A percentile compares a stretch with the other conserved stretches of the same genome.
Evolutionary conservation across 2,329 filamentous ascomycete genomes (phyloP).

Genomic region (Arthrobotrys musiformis): DNA sequence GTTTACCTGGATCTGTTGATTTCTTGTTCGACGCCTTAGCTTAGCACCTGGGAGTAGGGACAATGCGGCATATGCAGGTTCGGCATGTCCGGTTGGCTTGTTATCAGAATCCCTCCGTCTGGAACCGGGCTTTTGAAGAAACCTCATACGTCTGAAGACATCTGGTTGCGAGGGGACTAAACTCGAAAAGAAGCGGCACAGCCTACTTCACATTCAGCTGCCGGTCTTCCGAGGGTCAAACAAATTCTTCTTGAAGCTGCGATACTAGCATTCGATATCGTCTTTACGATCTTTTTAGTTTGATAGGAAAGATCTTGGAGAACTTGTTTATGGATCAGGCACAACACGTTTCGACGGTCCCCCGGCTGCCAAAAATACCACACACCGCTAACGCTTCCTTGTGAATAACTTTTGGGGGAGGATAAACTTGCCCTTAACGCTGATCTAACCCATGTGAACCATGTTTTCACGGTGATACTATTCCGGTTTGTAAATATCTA

Average conservation of each 20-base stretch:
- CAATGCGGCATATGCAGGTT: constrained; percentile 15
- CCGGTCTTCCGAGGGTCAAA: not conserved
- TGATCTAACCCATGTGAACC: not conserved
- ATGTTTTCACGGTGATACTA: not conserved
- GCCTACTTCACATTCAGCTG: not conserved
- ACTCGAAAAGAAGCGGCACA: not conserved
- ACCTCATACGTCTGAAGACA: not conserved
- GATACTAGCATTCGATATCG: not conserved
- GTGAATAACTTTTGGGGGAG: not conserved
- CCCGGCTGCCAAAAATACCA: constrained; percentile 11
- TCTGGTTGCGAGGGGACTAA: not conserved
- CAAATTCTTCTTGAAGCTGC: not conserved
- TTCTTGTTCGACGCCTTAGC: not conserved
- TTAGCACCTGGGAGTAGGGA: not conserved
- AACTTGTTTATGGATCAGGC: not conserved
- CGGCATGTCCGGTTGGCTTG: not conserved
- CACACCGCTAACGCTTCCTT: not conserved
- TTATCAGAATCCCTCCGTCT: not conserved
- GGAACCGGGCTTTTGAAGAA: constrained; percentile 6
- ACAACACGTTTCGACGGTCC: constrained; percentile 1
- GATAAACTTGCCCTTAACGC: too few relatives aligned
- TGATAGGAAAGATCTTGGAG: not conserved
- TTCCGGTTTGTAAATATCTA: not conserved
- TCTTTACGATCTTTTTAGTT: not conserved
- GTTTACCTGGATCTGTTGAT: not conserved